phyloP scores from a whole-genome alignment of 2,329 filamentous ascomycete species.

The Clarireedia paspali region DNA sequence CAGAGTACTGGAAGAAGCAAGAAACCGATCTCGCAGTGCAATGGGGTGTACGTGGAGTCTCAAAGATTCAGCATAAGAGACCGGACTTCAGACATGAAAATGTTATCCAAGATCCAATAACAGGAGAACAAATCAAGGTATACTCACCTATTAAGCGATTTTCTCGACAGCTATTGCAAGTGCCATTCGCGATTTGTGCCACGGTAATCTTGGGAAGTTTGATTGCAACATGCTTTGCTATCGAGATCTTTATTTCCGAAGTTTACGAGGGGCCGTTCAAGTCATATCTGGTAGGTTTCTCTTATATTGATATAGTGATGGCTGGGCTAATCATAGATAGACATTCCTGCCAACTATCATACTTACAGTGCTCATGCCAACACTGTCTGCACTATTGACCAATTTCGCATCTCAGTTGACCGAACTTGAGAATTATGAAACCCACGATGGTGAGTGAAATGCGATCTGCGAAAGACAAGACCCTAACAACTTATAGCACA shows the following conservation, averaged over 20 bases:
- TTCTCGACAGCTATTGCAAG: constrained; percentile 53
- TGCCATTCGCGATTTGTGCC: constrained; percentile 72
- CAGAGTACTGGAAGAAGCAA: constrained; percentile 95
- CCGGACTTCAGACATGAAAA: constrained; percentile 74
- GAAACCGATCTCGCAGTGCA: constrained; percentile 78
- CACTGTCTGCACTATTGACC: constrained; percentile 69
- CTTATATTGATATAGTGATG: neutral
- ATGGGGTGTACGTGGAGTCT: constrained; percentile 84
- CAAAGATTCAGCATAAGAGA: constrained; percentile 69
- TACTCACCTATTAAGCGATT: constrained; percentile 58
- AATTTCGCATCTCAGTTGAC: constrained; percentile 70
- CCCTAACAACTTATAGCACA: constrained; percentile 44
- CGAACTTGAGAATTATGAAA: constrained; percentile 87
- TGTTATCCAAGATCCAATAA: constrained; percentile 67
- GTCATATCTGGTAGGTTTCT: constrained; percentile 59
- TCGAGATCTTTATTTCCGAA: constrained; percentile 94
- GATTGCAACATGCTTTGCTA: constrained; percentile 79
- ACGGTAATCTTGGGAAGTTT: constrained; percentile 66
- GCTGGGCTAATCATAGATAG: constrained; percentile 35
- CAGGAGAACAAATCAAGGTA: constrained; percentile 52
- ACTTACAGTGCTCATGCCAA: constrained; percentile 72
- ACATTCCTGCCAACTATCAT: constrained; percentile 83
- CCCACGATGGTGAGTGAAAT: constrained; percentile 51
- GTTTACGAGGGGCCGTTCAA: constrained; percentile 88
- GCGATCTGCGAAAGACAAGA: no score